Percentiles rank a stretch among this genome's conserved stretches.
These are phyloP conservation scores for Cercospora sojina DNA, from an alignment of 2,329 filamentous ascomycete genomes.

Conservation along the genomic window DNA sequence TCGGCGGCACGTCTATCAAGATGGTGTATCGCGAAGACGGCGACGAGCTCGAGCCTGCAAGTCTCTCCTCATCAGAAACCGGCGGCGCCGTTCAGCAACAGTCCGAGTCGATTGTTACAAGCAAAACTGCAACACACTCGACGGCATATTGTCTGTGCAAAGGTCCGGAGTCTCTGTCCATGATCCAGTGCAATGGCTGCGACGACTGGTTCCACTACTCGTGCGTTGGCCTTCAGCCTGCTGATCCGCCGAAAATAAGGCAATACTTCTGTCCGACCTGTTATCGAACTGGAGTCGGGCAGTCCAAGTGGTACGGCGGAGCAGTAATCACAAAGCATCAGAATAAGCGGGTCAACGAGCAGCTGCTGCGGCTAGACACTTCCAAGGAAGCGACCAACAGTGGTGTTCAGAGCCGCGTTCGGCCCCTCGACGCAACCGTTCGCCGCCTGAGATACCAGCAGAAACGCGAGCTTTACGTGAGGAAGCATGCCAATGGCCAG, in stretches of 20 bases:
- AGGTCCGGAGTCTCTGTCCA: conserved; percentile 88
- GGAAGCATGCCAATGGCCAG: neutral
- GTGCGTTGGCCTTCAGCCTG: conserved; percentile 76
- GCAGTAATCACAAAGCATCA: conserved; percentile 8
- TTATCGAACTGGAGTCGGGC: neutral
- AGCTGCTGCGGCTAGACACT: neutral
- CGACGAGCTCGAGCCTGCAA: neutral
- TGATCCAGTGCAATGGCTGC: conserved; percentile 91
- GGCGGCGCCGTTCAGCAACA: neutral
- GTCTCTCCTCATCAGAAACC: neutral
- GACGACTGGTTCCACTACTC: conserved; percentile 95
- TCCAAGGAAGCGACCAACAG: neutral
- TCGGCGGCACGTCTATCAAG: neutral
- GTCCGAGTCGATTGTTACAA: neutral
- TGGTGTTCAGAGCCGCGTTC: neutral
- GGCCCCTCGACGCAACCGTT: neutral
- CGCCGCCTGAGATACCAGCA: neutral
- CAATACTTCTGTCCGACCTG: conserved; percentile 50
- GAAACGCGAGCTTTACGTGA: conserved; percentile 9
- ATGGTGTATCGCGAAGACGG: neutral
- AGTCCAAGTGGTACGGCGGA: conserved; percentile 2
- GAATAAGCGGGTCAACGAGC: conserved; percentile 1
- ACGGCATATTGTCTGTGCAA: conserved; percentile 49
- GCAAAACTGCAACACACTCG: neutral
- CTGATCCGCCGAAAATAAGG: conserved; percentile 69